Evolutionary conservation across 2,329 filamentous ascomycete genomes (phyloP).

Genomic region (Cladosporium sp.): DNA sequence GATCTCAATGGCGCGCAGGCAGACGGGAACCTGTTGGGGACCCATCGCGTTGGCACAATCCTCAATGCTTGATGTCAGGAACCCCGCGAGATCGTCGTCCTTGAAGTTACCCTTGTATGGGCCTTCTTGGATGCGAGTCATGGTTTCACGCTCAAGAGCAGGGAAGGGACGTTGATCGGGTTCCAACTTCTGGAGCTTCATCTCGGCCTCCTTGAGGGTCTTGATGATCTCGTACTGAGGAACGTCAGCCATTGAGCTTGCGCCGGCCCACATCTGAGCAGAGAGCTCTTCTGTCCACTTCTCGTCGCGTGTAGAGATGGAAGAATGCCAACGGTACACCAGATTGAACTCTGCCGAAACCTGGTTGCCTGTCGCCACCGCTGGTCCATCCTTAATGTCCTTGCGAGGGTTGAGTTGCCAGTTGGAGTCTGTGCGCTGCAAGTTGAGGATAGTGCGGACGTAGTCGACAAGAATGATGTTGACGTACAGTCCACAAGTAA

Average conservation of each 20-base stretch:
- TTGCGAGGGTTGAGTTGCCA: constrained; percentile 50
- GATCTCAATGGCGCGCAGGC: constrained; percentile 63
- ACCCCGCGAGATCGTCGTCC: constrained; percentile 59
- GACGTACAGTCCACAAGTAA: constrained; percentile 56
- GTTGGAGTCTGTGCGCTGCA: constrained; percentile 46
- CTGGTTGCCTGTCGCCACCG: constrained; percentile 51
- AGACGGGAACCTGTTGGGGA: constrained; percentile 59
- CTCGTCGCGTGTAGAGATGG: constrained; percentile 49
- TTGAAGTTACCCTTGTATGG: constrained; percentile 54
- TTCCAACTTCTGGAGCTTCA: constrained; percentile 31
- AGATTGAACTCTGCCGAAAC: constrained; percentile 57
- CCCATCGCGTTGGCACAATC: constrained; percentile 63
- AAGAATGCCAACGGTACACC: constrained; percentile 55
- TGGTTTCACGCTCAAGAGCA: constrained; percentile 35
- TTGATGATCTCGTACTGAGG: constrained; percentile 34
- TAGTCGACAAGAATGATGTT: constrained; percentile 58
- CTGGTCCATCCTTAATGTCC: constrained; percentile 41
- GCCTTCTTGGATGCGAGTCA: constrained; percentile 35
- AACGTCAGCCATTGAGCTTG: constrained; percentile 25
- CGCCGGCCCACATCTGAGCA: constrained; percentile 33
- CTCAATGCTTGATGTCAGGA: constrained; percentile 62
- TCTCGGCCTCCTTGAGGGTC: constrained; percentile 33
- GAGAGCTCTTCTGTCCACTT: constrained; percentile 48
- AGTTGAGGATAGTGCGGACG: constrained; percentile 55
- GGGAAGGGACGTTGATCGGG: constrained; percentile 39